phyloP scores from a whole-genome alignment of 148 eudicot genomes.

The Cornus suecica region DNA sequence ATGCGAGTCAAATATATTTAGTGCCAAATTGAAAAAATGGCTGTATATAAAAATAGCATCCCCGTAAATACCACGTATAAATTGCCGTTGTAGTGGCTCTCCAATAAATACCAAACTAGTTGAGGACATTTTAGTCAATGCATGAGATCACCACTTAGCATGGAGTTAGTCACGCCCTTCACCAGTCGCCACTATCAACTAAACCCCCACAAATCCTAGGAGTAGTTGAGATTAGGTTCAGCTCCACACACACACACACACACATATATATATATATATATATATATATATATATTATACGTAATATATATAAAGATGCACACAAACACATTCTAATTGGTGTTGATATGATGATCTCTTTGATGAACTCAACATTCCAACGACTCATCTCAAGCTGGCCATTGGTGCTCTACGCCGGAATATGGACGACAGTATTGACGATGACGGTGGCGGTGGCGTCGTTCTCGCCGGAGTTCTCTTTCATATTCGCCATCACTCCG shows the following conservation, averaged over 20 bases:
- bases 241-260: background rate
- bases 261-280: background rate
- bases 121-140: background rate
- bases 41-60: too few species aligned
- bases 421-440: constrained; percentile 57
- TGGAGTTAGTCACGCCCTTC: background rate
- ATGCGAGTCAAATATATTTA: too few species aligned
- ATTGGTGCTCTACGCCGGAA: constrained; percentile 43
- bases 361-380: constrained; percentile 18
- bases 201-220: background rate
- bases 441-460: constrained; percentile 52
- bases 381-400: constrained; percentile 33
- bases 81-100: background rate
- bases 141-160: background rate
- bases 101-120: background rate
- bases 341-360: constrained; percentile 18
- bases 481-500: constrained; percentile 49
- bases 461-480: constrained; percentile 51
- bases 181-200: background rate
- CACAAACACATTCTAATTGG: too few species aligned
- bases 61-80: too few species aligned
- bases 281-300: too few species aligned
- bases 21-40: too few species aligned
- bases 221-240: constrained; percentile 30
- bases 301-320: too few species aligned